Base-by-base conservation (phyloP, 1,284 basidiomycete genomes). In the Xerocomus amazonicus region DNA sequence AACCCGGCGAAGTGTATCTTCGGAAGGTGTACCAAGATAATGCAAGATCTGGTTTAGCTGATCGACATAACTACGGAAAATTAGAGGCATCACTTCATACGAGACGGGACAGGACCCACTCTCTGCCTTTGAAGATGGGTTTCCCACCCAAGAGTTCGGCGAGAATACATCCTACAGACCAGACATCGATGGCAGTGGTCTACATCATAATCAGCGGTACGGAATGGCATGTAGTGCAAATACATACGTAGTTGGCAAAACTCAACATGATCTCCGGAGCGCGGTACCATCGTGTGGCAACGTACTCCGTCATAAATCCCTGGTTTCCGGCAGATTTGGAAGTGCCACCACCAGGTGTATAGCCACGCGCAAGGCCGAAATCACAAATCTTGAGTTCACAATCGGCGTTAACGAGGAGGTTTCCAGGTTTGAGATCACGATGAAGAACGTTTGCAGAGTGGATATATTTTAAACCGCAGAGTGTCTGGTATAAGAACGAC, bases 251-350 rank as follows among this genome's bases (percentile, higher is more conserved):
- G 75, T 97, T 97, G 38, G 92, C 92, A 62, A 97, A 97, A 70
- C 90, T 93, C 59, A 97, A 70, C 95, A 97, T 97, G 69, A 97
- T 97, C 73, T 97, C 94, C 0, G 95, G 95, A 16, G 94, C 94
- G 45, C 94, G 79, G 68, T 97, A 97, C 95, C 94, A 97, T 50
- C 94, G 79, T 9, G 94, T 97, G n/a, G 93, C 93, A 29, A 97
- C 93, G 69, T 94, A 97, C 72, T 99, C 97, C 0, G 97, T 99
- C 97, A 99, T 99, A 74, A 99, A 97, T 1, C 95, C 94, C 59
- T 94, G 92, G 61, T 92, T 92, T 33, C 86, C 87, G 12, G 82
- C 80, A 0, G 78, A 76, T 58, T 77, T 80, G 40, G 80, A 80
- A 49, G 84, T 77, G 47, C 84, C 77, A 45, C 82, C 81, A 4